A percentile compares a stretch with the other conserved stretches of the same genome.
These are phyloP conservation scores for Umbellularia californica DNA, from an alignment of 164 flowering plant genomes.

Conservation along the genomic window DNA sequence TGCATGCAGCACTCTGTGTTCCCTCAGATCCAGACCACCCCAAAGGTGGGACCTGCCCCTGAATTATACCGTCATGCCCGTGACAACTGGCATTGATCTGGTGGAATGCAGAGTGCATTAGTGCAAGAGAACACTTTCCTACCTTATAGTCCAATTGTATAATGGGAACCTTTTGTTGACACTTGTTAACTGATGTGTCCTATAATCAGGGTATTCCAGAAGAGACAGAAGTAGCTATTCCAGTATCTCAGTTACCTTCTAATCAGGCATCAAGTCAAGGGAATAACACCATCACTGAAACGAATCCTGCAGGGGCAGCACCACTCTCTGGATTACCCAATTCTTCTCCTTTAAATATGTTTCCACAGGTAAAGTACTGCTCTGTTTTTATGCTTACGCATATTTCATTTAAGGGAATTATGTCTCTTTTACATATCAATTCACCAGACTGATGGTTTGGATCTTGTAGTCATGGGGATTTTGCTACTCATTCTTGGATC, in stretches of 20 bases:
- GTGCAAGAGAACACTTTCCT: no score
- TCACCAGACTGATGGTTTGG: background rate
- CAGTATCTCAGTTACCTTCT: constrained; percentile 42
- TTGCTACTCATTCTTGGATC: no score
- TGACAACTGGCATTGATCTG: no score
- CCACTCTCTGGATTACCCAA: constrained; percentile 76
- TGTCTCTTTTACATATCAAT: no score
- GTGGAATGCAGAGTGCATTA: no score
- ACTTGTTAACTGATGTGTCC: constrained; percentile 11
- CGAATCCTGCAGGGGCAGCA: constrained; percentile 40
- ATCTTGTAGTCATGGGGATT: background rate
- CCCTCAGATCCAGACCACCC: no score
- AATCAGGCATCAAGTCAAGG: constrained; percentile 32
- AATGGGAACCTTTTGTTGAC: background rate
- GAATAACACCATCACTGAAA: constrained; percentile 15
- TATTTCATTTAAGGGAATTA: background rate
- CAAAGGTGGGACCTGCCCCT: no score
- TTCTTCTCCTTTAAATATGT: constrained; percentile 82
- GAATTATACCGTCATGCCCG: no score
- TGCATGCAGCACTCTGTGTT: no score
- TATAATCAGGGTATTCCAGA: constrained; percentile 86
- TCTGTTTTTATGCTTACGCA: background rate
- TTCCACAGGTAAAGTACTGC: constrained; percentile 71
- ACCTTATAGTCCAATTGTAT: background rate
- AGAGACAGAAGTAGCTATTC: constrained; percentile 68